Evolutionary conservation across 192 early-diverging fungal genomes (phyloP).

Genomic region (Gryganskiella cystojenkinii): DNA sequence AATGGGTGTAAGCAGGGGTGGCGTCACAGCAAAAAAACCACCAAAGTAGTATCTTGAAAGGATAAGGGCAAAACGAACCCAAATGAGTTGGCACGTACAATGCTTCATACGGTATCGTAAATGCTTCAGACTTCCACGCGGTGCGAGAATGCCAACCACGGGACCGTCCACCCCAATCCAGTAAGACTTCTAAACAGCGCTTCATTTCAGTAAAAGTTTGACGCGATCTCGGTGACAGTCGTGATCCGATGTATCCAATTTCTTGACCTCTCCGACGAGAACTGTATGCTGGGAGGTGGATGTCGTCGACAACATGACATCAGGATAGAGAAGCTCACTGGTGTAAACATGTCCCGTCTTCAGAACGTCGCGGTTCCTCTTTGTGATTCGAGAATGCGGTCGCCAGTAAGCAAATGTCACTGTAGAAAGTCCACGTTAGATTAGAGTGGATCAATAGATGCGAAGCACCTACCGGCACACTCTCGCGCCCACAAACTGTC

Average conservation of each 20-base stretch:
- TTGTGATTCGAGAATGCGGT: no score
- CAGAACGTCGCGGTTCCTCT: neutral
- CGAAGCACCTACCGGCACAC: neutral
- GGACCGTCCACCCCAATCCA: neutral
- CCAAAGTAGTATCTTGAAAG: conserved; percentile 5
- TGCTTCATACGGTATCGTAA: neutral
- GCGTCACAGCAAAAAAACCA: neutral
- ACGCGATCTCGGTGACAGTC: neutral
- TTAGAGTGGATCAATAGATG: no score
- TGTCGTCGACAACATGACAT: conserved; percentile 6
- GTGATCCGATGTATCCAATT: neutral
- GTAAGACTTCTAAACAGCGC: neutral
- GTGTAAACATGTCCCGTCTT: neutral
- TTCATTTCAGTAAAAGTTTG: conserved; percentile 8
- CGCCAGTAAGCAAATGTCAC: no score
- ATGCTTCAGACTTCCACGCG: conserved; percentile 11
- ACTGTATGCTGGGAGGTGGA: neutral
- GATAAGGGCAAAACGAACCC: conserved; percentile 4
- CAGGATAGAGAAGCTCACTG: neutral
- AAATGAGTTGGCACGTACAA: conserved; percentile 3
- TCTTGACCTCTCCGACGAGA: conserved; percentile 4
- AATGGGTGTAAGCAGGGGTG: neutral
- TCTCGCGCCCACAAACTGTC: neutral
- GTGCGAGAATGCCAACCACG: neutral
- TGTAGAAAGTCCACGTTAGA: no score